Conservation (phyloP, 2,329 filamentous ascomycete species). For the Ophiostoma quercus region DNA sequence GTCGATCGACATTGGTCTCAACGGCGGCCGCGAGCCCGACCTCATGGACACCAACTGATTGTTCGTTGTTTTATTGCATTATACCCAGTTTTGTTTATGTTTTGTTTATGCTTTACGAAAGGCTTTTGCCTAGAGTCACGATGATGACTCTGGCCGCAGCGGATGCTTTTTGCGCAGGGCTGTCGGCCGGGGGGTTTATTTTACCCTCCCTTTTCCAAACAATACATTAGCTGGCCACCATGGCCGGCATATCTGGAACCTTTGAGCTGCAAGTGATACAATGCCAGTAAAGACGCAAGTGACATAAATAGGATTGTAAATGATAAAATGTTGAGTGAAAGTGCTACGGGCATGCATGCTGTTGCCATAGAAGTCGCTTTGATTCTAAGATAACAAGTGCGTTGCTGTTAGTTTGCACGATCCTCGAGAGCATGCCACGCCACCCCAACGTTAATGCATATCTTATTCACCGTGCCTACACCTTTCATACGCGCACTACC, state of each 20-base stretch:
- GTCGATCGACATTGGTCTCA: constrained; percentile 39
- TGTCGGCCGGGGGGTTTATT: background rate
- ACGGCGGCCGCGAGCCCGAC: constrained; percentile 43
- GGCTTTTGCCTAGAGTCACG: background rate
- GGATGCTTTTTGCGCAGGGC: background rate
- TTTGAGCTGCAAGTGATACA: no score
- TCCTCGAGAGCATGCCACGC: background rate
- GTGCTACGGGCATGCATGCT: background rate
- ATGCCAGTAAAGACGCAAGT: background rate
- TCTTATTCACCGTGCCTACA: background rate
- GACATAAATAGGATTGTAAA: background rate
- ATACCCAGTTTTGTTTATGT: constrained; percentile 6
- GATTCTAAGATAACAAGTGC: no score
- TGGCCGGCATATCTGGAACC: background rate
- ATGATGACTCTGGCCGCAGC: background rate
- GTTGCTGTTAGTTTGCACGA: no score
- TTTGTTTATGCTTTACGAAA: background rate
- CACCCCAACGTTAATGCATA: background rate
- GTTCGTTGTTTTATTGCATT: constrained; percentile 4
- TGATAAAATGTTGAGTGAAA: background rate
- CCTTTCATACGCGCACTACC: background rate
- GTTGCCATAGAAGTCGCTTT: background rate
- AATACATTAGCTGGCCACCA: background rate
- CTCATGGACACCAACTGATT: constrained; percentile 49
- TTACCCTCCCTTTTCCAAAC: constrained; percentile 2